Evolutionary conservation across 148 eudicot species (phyloP).

Genomic region (Fagopyrum tataricum): DNA sequence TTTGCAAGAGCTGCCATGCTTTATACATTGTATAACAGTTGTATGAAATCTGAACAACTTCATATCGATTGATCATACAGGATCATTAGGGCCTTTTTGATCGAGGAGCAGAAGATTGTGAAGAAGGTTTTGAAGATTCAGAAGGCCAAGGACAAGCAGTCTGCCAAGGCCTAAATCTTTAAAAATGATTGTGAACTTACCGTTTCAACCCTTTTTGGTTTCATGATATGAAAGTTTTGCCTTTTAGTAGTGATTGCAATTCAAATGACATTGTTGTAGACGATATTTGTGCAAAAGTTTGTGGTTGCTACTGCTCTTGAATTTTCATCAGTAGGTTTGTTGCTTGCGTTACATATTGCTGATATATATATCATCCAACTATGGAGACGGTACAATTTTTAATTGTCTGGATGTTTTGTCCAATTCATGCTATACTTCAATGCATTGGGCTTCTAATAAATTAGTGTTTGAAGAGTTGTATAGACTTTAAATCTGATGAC

Average conservation of each 20-base stretch:
- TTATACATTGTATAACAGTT: background rate
- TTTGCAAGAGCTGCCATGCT: background rate
- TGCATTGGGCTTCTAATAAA: too few species aligned
- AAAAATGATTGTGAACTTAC: background rate
- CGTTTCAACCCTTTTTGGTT: background rate
- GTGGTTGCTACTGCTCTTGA: background rate
- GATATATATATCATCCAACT: too few species aligned
- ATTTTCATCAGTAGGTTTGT: background rate
- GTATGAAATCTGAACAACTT: background rate
- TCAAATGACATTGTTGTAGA: background rate
- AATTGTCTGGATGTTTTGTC: too few species aligned
- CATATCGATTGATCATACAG: conserved; percentile 15
- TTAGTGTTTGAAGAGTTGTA: too few species aligned
- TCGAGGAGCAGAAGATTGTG: conserved; percentile 15
- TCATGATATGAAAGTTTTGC: background rate
- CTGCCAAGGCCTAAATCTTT: background rate
- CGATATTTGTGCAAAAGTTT: conserved; percentile 5
- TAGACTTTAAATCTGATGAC: too few species aligned
- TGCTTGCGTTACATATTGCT: background rate
- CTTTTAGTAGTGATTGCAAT: background rate
- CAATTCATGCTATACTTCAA: too few species aligned
- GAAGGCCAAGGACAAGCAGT: conserved; percentile 5
- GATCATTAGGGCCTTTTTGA: conserved; percentile 36
- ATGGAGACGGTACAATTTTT: too few species aligned
- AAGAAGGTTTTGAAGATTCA: conserved; percentile 12